Percentiles rank a stretch among this genome's conserved stretches.
phyloP scores from a whole-genome alignment of 805 yeast genomes.

The Starmerella vaccinii region DNA sequence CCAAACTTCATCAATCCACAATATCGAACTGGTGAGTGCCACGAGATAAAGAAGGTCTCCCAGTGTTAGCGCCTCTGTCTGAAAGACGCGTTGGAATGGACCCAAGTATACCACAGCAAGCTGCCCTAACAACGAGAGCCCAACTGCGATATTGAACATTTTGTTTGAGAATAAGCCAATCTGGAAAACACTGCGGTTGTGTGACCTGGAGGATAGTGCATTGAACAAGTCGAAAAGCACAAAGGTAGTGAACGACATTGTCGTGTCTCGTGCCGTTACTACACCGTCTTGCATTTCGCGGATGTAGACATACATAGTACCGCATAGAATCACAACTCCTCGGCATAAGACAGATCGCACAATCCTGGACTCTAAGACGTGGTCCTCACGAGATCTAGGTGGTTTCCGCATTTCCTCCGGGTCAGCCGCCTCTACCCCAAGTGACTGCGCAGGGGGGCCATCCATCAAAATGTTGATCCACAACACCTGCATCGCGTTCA shows the following conservation, averaged over 20 bases:
- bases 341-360: slow-evolving; percentile 65
- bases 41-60: slow-evolving; percentile 58
- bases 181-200: slow-evolving; percentile 70
- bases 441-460: slow-evolving; percentile 97
- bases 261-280: slow-evolving; percentile 89
- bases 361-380: slow-evolving; percentile 62
- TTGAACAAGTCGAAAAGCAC: slow-evolving; percentile 95
- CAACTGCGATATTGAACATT: slow-evolving; percentile 91
- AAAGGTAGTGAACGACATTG: slow-evolving; percentile 97
- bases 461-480: slow-evolving; percentile 98
- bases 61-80: slow-evolving; percentile 78
- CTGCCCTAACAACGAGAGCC: slow-evolving; percentile 81
- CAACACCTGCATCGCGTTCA: slow-evolving; percentile 95
- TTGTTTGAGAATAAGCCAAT: slow-evolving; percentile 66
- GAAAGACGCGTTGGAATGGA: slow-evolving; percentile 83
- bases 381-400: slow-evolving; percentile 83
- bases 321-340: slow-evolving; percentile 65
- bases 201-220: slow-evolving; percentile 87
- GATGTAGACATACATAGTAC: slow-evolving; percentile 79
- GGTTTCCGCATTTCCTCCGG: slow-evolving; percentile 91
- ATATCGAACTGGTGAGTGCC: slow-evolving; percentile 63
- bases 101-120: slow-evolving; percentile 88
- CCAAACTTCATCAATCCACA: slow-evolving; percentile 73
- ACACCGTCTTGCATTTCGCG: slow-evolving; percentile 75
- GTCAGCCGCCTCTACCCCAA: slow-evolving; percentile 96